Percentiles rank a stretch among this genome's conserved stretches.
phyloP scores from a whole-genome alignment of 306 rosid species.

The Biancaea sappan region DNA sequence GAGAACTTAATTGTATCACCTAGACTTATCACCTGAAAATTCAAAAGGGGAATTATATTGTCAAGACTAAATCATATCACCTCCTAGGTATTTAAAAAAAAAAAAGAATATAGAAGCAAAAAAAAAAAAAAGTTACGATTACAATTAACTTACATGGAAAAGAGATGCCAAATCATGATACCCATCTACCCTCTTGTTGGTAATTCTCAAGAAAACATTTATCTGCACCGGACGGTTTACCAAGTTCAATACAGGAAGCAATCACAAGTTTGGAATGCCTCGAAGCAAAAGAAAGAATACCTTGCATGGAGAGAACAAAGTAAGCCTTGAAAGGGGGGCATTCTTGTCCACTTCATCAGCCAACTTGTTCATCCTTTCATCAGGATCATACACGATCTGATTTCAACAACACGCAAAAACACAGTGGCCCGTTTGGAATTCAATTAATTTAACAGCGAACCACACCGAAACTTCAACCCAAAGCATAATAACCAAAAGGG shows the following conservation, averaged over 20 bases:
- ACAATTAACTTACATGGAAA: conserved; percentile 73
- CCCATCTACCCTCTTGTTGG: conserved; percentile 91
- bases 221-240: conserved; percentile 41
- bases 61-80: conserved; percentile 6
- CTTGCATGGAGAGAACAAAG: conserved; percentile 98
- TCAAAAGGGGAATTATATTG: conserved; percentile 21
- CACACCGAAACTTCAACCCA: conserved; percentile 28
- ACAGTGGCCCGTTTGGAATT: too few relatives aligned
- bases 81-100: conserved; percentile 5
- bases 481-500: conserved; percentile 6
- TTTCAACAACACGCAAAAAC: conserved; percentile 40
- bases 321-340: conserved; percentile 86
- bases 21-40: conserved; percentile 82
- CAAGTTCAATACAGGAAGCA: conserved; percentile 26
- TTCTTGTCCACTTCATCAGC: conserved; percentile 73
- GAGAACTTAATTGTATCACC: conserved; percentile 92
- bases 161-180: conserved; percentile 98
- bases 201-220: conserved; percentile 92
- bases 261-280: conserved; percentile 19
- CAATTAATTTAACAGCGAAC: conserved; percentile 30
- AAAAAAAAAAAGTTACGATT: neutral
- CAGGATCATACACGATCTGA: conserved; percentile 80
- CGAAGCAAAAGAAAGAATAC: conserved; percentile 43
- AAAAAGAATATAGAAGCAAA: conserved; percentile 26
- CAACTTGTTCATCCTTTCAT: conserved; percentile 76